Base-by-base conservation (phyloP, 805 yeast genomes). In the Saccharomycopsis sp. region DNA sequence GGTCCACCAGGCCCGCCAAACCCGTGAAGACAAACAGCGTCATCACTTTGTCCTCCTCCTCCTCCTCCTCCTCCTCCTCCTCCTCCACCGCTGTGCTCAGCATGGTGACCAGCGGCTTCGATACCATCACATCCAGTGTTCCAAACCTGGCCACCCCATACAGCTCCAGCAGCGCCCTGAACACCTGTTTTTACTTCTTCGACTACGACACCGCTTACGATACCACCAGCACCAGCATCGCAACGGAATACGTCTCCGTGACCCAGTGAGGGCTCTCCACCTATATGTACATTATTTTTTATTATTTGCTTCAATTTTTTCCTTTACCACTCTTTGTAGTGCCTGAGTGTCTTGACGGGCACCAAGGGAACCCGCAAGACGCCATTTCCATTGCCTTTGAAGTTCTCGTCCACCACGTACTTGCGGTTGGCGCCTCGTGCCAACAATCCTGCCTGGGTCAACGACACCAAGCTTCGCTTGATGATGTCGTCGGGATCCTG, bases 131-230 rank as follows among this genome's bases (percentile, higher is more conserved):
- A 4, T 26, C 48, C 5, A n/a, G n/a, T n/a, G 26, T 43, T 16
- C 26, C 39, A 5, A 22, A 43, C 1, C 18, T 37, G 12, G 40
- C 27, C 6, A 27, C 41, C 5, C 36, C 44, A 10, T 42, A 42
- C 27, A 38, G 43, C 19, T 19, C 42, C 5, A 20, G 25, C 21
- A 8, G 17, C 30, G 19, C 43, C 5, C 38, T 38, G 21, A 33
- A 36, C 23, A 42, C 44, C 8, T 46, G 49, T 29, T 46, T 42
- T 26, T 45, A 20, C 29, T 45, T 38, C 31, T 46, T 38, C 21
- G 46, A 46, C 26, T 40, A 42, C 10, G 43, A 34, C n/a, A 38
- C 35, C 19, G 32, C 23, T 18, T 26, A 29, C 13, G 23, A n/a
- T 5, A 25, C 34, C 9, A 43, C 41, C n/a, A 37, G 31, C 4